Evolutionary conservation across 2,329 filamentous ascomycete species (phyloP).

Genomic region (Penicillium sp.): DNA sequence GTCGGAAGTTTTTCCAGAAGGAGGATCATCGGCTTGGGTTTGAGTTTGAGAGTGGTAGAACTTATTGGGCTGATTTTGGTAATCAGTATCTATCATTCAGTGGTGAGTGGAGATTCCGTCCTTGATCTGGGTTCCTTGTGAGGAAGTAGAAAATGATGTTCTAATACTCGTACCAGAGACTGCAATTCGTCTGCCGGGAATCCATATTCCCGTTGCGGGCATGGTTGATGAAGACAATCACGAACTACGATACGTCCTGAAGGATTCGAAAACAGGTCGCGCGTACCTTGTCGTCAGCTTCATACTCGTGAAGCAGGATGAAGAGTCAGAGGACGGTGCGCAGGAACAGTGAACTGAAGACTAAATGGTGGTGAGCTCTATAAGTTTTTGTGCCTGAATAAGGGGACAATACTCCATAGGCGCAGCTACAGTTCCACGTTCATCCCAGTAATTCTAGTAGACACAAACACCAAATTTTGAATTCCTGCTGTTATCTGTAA

Average conservation of each 20-base stretch:
- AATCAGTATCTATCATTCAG: slow-evolving; percentile 93
- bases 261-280: slow-evolving; percentile 72
- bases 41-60: slow-evolving; percentile 63
- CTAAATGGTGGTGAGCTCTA: neutral
- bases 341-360: slow-evolving; percentile 1
- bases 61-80: slow-evolving; percentile 75
- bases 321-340: slow-evolving; percentile 31
- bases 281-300: slow-evolving; percentile 83
- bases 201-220: slow-evolving; percentile 40
- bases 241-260: slow-evolving; percentile 87
- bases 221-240: slow-evolving; percentile 70
- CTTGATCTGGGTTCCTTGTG: neutral
- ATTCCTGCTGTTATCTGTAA: neutral
- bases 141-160: neutral
- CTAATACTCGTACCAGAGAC: slow-evolving; percentile 36
- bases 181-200: slow-evolving; percentile 44
- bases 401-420: neutral
- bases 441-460: neutral
- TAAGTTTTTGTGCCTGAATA: neutral
- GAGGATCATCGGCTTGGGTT: slow-evolving; percentile 60
- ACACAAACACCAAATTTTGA: neutral
- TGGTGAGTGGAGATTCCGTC: slow-evolving; percentile 44
- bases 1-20: slow-evolving; percentile 65
- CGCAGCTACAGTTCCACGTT: neutral
- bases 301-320: slow-evolving; percentile 61